Conservation (phyloP, 805 yeast genomes). For the Pichia exigua region DNA sequence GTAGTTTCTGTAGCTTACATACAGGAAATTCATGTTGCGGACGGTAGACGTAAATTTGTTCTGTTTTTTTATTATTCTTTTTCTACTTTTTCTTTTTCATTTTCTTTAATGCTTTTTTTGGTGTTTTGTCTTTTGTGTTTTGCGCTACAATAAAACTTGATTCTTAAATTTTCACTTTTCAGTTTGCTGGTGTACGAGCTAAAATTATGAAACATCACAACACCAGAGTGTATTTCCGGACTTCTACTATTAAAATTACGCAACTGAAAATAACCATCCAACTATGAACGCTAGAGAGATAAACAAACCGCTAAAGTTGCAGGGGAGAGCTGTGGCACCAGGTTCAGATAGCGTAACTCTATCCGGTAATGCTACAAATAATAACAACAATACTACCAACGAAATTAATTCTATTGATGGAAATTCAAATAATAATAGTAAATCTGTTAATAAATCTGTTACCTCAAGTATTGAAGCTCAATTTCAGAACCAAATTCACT, state of each 20-base stretch:
- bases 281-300: background rate
- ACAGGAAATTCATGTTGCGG: background rate
- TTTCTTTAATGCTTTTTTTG: background rate
- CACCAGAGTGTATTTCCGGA: slow-evolving; percentile 6
- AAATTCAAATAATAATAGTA: background rate
- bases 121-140: background rate
- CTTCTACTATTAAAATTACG: background rate
- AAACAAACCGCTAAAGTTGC: background rate
- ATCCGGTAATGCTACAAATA: background rate
- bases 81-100: background rate
- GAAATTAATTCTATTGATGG: background rate
- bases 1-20: background rate
- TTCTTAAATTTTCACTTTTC: background rate
- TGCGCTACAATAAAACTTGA: background rate
- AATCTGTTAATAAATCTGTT: background rate
- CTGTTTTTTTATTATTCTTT: background rate
- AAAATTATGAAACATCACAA: slow-evolving; percentile 15
- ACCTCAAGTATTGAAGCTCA: slow-evolving; percentile 3
- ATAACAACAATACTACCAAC: background rate
- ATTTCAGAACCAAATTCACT: slow-evolving; percentile 8
- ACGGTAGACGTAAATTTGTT: background rate
- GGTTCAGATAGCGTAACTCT: background rate
- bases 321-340: background rate
- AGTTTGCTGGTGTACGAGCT: slow-evolving; percentile 3
- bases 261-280: background rate